Evolutionary conservation across 805 yeast species (phyloP).

Genomic region (Metschnikowia peoriensis): DNA sequence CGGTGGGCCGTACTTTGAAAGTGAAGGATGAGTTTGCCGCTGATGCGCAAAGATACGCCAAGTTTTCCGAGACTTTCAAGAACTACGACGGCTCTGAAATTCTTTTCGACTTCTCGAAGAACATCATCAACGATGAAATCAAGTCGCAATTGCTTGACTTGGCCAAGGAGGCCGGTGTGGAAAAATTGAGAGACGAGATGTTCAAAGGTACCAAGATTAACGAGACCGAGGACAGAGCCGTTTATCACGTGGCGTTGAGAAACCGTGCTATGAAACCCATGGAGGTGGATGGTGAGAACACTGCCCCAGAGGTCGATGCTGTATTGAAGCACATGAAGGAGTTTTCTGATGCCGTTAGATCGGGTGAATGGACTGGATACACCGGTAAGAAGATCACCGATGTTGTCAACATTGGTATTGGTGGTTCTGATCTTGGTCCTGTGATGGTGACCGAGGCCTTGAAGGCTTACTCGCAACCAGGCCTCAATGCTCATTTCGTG

Average conservation of each 20-base stretch:
- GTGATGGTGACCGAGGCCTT: slow-evolving; percentile 99
- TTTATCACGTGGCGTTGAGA: slow-evolving; percentile 94
- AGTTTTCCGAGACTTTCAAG: slow-evolving; percentile 71
- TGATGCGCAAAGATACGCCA: slow-evolving; percentile 73
- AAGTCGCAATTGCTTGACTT: slow-evolving; percentile 63
- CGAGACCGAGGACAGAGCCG: slow-evolving; percentile 95
- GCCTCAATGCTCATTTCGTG: slow-evolving; percentile 83
- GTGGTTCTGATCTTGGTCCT: slow-evolving; percentile 98
- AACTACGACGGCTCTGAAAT: slow-evolving; percentile 88
- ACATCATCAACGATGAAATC: slow-evolving; percentile 84
- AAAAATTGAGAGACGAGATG: slow-evolving; percentile 83
- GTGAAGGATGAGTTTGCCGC: slow-evolving; percentile 74
- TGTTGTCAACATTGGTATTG: slow-evolving; percentile 96
- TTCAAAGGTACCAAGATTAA: slow-evolving; percentile 93
- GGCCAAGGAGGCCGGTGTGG: slow-evolving; percentile 89
- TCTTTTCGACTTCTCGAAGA: slow-evolving; percentile 93
- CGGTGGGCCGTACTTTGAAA: slow-evolving; percentile 65
- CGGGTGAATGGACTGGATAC: slow-evolving; percentile 96
- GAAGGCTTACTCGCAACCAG: slow-evolving; percentile 78
- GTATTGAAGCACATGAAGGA: slow-evolving; percentile 96
- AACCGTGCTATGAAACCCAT: slow-evolving; percentile 82
- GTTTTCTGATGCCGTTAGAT: slow-evolving; percentile 84
- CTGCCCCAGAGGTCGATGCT: slow-evolving; percentile 85
- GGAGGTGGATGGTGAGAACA: slow-evolving; percentile 87
- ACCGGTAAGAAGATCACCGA: slow-evolving; percentile 92